These are phyloP conservation scores for Citrus trifoliata DNA, from an alignment of 345 rosid species.

Conservation along the genomic window DNA sequence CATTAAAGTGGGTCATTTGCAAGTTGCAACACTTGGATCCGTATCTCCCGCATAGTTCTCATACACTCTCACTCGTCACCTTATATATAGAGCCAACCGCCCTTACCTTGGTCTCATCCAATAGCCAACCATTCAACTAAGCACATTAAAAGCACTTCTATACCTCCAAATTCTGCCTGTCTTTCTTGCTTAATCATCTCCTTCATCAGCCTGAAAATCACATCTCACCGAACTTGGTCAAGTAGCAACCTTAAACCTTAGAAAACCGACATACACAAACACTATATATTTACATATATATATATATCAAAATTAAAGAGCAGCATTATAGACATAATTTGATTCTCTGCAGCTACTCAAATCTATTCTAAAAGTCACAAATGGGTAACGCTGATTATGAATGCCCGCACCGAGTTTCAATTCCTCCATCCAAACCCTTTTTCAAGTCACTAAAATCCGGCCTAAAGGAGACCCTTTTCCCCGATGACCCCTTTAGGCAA, in stretches of 20 bases:
- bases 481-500: conserved; percentile 87
- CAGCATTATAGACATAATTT: not conserved
- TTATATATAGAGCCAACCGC: not conserved
- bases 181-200: not conserved
- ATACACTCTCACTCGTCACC: not conserved
- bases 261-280: not conserved
- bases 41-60: too few species aligned
- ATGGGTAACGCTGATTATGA: conserved; percentile 43
- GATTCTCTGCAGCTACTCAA: not conserved
- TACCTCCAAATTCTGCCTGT: conserved; percentile 2
- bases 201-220: not conserved
- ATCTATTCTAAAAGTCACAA: not conserved
- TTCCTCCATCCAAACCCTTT: conserved; percentile 78
- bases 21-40: too few species aligned
- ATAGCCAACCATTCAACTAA: not conserved
- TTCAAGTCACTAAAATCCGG: conserved; percentile 51
- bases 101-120: not conserved
- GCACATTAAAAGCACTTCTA: not conserved
- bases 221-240: conserved; percentile 1
- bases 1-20: too few species aligned
- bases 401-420: conserved; percentile 46
- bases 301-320: not conserved
- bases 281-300: not conserved
- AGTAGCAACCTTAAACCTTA: not conserved
- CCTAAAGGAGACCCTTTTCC: conserved; percentile 84